Evolutionary conservation across 805 yeast genomes (phyloP), one percentile per base, ranked within the genome.

Genomic region (Yarrowia divulgata): DNA sequence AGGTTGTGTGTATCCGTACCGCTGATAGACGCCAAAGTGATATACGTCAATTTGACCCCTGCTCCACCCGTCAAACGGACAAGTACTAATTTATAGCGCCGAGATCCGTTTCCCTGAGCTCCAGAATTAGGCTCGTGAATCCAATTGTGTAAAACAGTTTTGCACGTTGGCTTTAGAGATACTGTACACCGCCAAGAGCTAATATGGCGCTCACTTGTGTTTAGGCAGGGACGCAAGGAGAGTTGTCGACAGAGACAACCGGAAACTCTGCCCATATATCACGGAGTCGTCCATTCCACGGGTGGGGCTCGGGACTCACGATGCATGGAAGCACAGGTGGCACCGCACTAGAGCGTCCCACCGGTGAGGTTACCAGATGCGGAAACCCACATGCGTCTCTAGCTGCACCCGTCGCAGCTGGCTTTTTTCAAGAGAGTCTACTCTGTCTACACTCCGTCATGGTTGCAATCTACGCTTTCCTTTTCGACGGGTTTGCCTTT

Each of bases 241-340:
- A 10, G 16, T 19, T 1, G 34, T 46, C 50, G n/a, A 46, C 50
- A 29, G 32, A 23, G 32, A 32, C 10, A 8, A 5, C 6, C 12
- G 16, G 16, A 8, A 1, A 4, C 12, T 5, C 12, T 13, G 23
- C 50, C 13, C 50, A 32, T 46, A 13, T 46, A 13, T 23, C 37
- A 4, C 6, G 40, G 6, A 23, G 40, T 34, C 4, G 5, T 23
- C 29, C 29, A 23, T 23, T 23, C 29, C 29, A 32, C 57, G 57
- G 39, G 40, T 18, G 40, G 40, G 29, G 40, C 40, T 50, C 57
- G 57, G 57, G n/a, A 8, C 8, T 3, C 8, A 35, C 29, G 62
- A 57, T 23, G 64, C 64, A 58, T 58, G 64, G 64, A 58, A 58
- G 64, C 64, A n/a, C 50, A 43, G 40, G 49, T 42, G 40, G 50